These are phyloP conservation scores for Gymnopilus dilepis DNA, from an alignment of 768 basidiomycete species.

Conservation along the genomic window DNA sequence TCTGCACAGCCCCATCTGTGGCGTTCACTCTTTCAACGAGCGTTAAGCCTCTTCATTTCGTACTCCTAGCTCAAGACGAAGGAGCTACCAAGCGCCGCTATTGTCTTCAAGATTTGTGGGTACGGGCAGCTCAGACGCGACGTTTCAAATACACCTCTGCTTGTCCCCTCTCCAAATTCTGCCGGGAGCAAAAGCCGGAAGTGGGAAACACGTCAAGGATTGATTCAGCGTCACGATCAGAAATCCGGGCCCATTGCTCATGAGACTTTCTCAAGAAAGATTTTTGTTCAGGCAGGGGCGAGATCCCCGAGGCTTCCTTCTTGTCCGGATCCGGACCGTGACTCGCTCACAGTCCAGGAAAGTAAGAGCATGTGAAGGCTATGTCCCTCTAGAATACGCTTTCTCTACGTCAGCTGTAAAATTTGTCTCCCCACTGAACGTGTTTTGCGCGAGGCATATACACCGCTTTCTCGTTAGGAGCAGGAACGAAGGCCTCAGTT, in stretches of 20 bases:
- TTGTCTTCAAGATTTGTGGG: background rate
- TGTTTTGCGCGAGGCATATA: background rate
- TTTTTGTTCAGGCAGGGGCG: background rate
- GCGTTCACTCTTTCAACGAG: background rate
- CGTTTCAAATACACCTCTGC: background rate
- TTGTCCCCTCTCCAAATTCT: background rate
- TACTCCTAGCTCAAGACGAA: background rate
- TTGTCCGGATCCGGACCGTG: background rate
- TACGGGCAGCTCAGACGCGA: background rate
- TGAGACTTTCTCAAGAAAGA: background rate
- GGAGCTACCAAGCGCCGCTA: background rate
- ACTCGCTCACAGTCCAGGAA: background rate
- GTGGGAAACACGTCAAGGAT: background rate
- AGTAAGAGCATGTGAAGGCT: background rate
- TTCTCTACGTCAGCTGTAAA: background rate
- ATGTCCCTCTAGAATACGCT: background rate
- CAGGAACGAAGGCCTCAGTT: background rate
- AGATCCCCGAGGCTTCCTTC: background rate
- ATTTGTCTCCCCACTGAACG: background rate
- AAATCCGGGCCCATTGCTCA: background rate
- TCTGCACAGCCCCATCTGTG: conserved; percentile 4
- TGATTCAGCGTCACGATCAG: background rate
- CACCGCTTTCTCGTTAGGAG: background rate
- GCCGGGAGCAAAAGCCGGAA: background rate
- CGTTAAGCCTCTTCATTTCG: background rate